Percentiles rank a stretch among this genome's conserved stretches.
Conservation (phyloP, 768 basidiomycete species). For the Boletus insuetus region DNA sequence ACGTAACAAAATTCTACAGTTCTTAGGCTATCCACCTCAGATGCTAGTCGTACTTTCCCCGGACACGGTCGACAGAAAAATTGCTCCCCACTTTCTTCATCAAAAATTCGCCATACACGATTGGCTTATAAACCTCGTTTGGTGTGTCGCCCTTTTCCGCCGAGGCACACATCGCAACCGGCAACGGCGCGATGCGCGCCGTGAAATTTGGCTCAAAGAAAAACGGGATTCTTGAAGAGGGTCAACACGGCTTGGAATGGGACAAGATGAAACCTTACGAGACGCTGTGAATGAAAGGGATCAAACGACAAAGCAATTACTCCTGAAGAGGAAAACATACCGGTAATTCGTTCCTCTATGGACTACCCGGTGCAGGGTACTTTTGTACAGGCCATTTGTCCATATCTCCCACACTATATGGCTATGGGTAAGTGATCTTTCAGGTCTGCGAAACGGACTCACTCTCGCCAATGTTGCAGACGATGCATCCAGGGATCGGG, state of each 20-base stretch:
- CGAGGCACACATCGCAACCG: conserved; percentile 49
- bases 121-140: conserved; percentile 40
- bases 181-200: conserved; percentile 63
- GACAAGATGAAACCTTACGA: conserved; percentile 49
- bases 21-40: not conserved
- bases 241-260: conserved; percentile 1
- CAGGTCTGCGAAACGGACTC: conserved; percentile 24
- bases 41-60: conserved; percentile 31
- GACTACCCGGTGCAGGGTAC: conserved; percentile 87
- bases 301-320: conserved; percentile 2
- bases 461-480: conserved; percentile 95
- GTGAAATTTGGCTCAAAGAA: conserved; percentile 92
- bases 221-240: conserved; percentile 67
- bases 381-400: conserved; percentile 83
- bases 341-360: conserved; percentile 72
- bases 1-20: conserved; percentile 9
- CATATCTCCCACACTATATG: conserved; percentile 85
- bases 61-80: conserved; percentile 46
- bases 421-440: not conserved
- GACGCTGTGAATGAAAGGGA: conserved; percentile 42
- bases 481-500: conserved; percentile 78
- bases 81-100: conserved; percentile 69
- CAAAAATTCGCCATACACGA: conserved; percentile 80
- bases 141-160: conserved; percentile 11
- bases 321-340: conserved; percentile 16